A percentile compares a stretch with the other conserved stretches of the same genome.
Evolutionary conservation across 225 moss, liverwort and hornwort species (phyloP).

Genomic region (Sphagnum contortum): DNA sequence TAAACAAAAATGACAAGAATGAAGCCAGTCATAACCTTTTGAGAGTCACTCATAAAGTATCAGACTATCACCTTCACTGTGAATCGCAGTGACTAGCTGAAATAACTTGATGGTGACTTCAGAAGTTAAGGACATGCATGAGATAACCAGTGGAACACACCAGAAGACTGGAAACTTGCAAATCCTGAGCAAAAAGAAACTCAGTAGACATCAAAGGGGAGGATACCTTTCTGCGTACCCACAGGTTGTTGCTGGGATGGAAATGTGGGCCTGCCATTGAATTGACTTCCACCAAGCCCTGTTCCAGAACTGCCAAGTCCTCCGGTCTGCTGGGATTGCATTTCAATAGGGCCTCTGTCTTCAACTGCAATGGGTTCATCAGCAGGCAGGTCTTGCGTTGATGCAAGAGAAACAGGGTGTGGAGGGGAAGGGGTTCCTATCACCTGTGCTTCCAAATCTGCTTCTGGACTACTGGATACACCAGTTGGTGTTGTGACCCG

Average conservation of each 20-base stretch:
- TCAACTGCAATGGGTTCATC: conserved; percentile 31
- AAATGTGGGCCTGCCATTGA: conserved; percentile 52
- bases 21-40: too few relatives aligned
- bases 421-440: conserved; percentile 28
- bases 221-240: conserved; percentile 77
- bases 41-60: too few relatives aligned
- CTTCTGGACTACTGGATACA: conserved; percentile 20
- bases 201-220: conserved; percentile 8
- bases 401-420: conserved; percentile 17
- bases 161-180: background rate
- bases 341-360: background rate
- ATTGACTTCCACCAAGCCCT: conserved; percentile 52
- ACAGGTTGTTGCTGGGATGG: conserved; percentile 68
- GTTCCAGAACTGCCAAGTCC: conserved; percentile 20
- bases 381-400: conserved; percentile 20
- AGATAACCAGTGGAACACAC: background rate
- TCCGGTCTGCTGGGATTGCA: conserved; percentile 25
- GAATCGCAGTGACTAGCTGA: too few relatives aligned
- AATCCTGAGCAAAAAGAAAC: background rate
- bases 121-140: background rate
- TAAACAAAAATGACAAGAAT: too few relatives aligned
- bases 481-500: conserved; percentile 7
- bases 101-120: background rate
- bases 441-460: conserved; percentile 25
- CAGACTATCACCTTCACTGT: too few relatives aligned